These are phyloP conservation scores for Phytophthora idaei DNA, from an alignment of 352 stramenopile species.

Conservation along the genomic window DNA sequence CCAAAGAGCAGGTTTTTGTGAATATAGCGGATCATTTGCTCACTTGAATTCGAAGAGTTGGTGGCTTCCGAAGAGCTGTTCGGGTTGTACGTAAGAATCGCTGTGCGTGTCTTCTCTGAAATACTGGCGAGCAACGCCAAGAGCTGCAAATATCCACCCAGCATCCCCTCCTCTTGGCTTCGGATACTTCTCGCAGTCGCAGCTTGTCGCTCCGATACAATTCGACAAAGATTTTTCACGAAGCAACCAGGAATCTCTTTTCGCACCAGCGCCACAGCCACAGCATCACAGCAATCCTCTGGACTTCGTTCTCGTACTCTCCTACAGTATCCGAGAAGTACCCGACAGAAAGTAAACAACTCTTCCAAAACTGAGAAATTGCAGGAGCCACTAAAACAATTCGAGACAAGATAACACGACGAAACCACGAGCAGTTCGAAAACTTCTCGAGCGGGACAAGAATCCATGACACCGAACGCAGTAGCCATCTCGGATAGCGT, in stretches of 20 bases:
- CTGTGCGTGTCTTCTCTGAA: conserved; percentile 22
- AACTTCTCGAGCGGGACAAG: conserved; percentile 7
- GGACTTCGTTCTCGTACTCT: background rate
- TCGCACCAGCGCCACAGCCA: conserved; percentile 15
- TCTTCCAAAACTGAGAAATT: conserved; percentile 23
- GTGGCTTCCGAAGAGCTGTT: background rate
- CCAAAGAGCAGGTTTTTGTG: conserved; percentile 30
- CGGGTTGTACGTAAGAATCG: conserved; percentile 7
- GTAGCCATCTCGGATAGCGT: conserved; percentile 28
- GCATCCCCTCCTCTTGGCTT: conserved; percentile 14
- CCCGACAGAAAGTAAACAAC: conserved; percentile 29
- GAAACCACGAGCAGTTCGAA: conserved; percentile 35
- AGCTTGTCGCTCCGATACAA: conserved; percentile 14
- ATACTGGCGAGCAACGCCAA: conserved; percentile 18
- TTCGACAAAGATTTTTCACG: conserved; percentile 16
- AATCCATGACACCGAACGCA: conserved; percentile 16
- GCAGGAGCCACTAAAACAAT: background rate
- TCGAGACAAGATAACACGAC: conserved; percentile 26
- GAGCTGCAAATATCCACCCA: conserved; percentile 29
- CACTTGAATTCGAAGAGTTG: background rate
- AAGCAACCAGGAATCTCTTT: conserved; percentile 22
- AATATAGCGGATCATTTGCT: conserved; percentile 25
- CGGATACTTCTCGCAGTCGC: background rate
- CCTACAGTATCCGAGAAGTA: conserved; percentile 19
- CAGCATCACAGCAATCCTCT: background rate